Evolutionary conservation across 768 basidiomycete species (phyloP).

Genomic region (Lactarius akahatsu): DNA sequence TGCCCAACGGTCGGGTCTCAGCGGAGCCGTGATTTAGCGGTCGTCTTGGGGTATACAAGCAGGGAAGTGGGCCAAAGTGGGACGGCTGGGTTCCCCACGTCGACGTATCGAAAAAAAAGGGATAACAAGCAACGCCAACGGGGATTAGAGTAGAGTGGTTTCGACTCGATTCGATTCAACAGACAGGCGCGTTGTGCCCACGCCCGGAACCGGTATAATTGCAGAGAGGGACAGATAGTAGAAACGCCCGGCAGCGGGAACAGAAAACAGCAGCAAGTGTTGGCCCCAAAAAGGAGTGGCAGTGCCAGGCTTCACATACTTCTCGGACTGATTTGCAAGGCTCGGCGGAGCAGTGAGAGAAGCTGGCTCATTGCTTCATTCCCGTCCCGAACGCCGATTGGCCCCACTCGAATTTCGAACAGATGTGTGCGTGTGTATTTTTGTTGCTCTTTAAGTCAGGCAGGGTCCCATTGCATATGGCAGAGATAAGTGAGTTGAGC

Average conservation of each 20-base stretch:
- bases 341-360: background rate
- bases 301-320: background rate
- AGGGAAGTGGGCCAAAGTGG: background rate
- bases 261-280: too few species aligned
- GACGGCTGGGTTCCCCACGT: too few species aligned
- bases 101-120: background rate
- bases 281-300: background rate
- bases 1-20: background rate
- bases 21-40: background rate
- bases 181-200: background rate
- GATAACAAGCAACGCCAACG: background rate
- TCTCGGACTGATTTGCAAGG: background rate
- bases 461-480: too few species aligned
- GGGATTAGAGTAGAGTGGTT: background rate
- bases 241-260: background rate
- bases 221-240: background rate
- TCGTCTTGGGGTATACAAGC: background rate
- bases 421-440: background rate
- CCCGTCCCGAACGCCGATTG: background rate
- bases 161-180: background rate
- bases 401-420: background rate
- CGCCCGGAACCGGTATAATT: background rate
- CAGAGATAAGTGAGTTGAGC: too few species aligned
- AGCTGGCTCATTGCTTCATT: background rate
- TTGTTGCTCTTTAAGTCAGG: background rate